phyloP scores from a whole-genome alignment of 2,329 filamentous ascomycete genomes.

The Biscogniauxia sp. region DNA sequence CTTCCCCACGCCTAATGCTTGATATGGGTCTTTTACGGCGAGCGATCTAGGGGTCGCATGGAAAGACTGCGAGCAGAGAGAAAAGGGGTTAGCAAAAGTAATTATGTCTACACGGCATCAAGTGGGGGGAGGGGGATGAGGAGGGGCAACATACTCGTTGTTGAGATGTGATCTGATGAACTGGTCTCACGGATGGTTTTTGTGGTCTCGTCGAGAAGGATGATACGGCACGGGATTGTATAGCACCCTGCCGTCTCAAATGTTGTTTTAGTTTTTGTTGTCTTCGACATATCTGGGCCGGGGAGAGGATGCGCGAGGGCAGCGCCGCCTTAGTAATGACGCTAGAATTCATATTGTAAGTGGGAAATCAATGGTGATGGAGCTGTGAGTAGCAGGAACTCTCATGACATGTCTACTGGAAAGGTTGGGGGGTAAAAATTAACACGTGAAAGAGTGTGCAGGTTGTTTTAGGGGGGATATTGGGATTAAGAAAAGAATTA shows the following conservation, averaged over 20 bases:
- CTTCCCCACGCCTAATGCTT: slow-evolving; percentile 79
- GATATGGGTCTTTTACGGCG: slow-evolving; percentile 77
- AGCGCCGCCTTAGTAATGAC: slow-evolving; percentile 46
- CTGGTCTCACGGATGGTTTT: slow-evolving; percentile 9
- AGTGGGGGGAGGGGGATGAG: not conserved
- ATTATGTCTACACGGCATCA: not conserved
- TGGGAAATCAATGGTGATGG: slow-evolving; percentile 3
- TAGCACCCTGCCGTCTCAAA: slow-evolving; percentile 34
- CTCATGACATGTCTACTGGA: not conserved
- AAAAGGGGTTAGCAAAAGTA: slow-evolving; percentile 13
- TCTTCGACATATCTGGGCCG: slow-evolving; percentile 39
- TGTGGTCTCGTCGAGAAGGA: slow-evolving; percentile 22
- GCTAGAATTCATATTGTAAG: slow-evolving; percentile 45
- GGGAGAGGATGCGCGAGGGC: slow-evolving; percentile 46
- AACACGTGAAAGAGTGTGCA: slow-evolving; percentile 1
- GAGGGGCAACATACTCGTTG: slow-evolving; percentile 20
- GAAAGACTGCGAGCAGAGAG: slow-evolving; percentile 44
- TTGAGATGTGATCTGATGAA: slow-evolving; percentile 9
- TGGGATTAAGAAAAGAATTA: not conserved
- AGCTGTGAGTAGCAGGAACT: not conserved
- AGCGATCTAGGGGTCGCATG: slow-evolving; percentile 55
- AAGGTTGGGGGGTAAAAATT: not conserved
- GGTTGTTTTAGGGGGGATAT: not conserved
- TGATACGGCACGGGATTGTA: slow-evolving; percentile 23
- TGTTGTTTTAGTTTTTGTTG: slow-evolving; percentile 39